Evolutionary conservation across 768 basidiomycete species (phyloP), one percentile per base, ranked within the genome.

Genomic region (Leccinellum rugosiceps): DNA sequence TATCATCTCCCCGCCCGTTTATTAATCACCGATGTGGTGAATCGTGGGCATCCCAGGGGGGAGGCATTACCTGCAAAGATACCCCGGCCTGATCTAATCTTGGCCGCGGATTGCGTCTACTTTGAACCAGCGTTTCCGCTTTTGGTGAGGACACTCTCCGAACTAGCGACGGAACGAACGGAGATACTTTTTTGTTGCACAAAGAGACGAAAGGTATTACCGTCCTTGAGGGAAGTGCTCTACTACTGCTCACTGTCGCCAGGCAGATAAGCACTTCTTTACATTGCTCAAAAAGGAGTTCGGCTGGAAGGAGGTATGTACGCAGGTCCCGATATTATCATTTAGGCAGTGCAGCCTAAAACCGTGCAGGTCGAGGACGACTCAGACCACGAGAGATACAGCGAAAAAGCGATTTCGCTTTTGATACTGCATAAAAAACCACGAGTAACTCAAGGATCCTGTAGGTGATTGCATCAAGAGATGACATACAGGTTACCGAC

Each of bases 41-140:
- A 48, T 28, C 9, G 58, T 31, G 45, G 58, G 59, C 50, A 61
- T 35, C 21, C 35, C 56, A 92, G 91, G 94, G 94, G 91, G 25
- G 76, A 78, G 17, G 72, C 80, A 1, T 64, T 86, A 32, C 83
- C 88, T 9, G 28, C 63, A 9, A 60, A 63, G 43, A 76, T 74
- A 65, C 83, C 75, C 44, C 75, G 72, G 14, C 81, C 86, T 6
- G 84, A 91, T 65, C 52, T 96, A 25, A 80, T 98, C 57, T 81
- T 98, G 5, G 92, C 91, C 2, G 94, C 94, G 1, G 94, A 98
- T 67, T 98, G 94, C 63, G 94, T 98, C 9, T 98, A 98, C 75
- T 94, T 92, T 62, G 94, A 97, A 72, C 92, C 93, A 13, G 86
- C 92, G 0, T 98, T 97, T 65, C 88, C 93, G 8, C 80, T 94